Percentiles rank a stretch among this genome's conserved stretches.
phyloP scores from a whole-genome alignment of 768 basidiomycete species.

The Mrakia gelida region DNA sequence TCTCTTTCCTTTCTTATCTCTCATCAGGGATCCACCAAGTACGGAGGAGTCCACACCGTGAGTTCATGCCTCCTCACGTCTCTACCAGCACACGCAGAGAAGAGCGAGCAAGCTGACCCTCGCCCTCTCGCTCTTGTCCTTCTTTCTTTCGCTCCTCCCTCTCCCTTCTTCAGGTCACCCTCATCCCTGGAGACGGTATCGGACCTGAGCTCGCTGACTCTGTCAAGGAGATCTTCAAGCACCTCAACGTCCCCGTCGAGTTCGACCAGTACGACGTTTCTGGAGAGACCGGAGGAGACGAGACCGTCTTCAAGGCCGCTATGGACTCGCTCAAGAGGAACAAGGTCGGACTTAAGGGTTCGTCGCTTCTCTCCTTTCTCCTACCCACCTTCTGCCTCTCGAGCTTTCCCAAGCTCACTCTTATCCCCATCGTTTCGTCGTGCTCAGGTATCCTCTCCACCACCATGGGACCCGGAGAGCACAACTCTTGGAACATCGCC shows the following conservation, averaged over 20 bases:
- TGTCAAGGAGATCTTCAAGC: conserved; percentile 97
- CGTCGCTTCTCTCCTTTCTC: neutral
- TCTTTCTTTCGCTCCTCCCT: neutral
- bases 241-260: conserved; percentile 95
- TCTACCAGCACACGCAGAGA: neutral
- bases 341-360: conserved; percentile 96
- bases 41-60: conserved; percentile 88
- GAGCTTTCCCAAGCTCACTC: neutral
- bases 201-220: conserved; percentile 96
- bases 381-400: neutral
- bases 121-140: neutral
- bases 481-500: conserved; percentile 99
- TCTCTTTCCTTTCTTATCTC: neutral
- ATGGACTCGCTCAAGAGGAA: conserved; percentile 98
- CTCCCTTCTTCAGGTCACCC: conserved; percentile 65
- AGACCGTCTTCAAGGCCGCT: conserved; percentile 91
- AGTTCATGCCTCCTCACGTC: conserved; percentile 37
- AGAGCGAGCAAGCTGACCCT: neutral
- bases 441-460: conserved; percentile 90
- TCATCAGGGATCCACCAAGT: conserved; percentile 71
- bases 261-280: conserved; percentile 99
- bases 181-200: conserved; percentile 97
- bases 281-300: conserved; percentile 88
- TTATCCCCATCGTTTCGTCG: conserved; percentile 1
- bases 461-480: conserved; percentile 89